Evolutionary conservation across 352 stramenopile species (phyloP).

Genomic region (Globisporangium ultimum): DNA sequence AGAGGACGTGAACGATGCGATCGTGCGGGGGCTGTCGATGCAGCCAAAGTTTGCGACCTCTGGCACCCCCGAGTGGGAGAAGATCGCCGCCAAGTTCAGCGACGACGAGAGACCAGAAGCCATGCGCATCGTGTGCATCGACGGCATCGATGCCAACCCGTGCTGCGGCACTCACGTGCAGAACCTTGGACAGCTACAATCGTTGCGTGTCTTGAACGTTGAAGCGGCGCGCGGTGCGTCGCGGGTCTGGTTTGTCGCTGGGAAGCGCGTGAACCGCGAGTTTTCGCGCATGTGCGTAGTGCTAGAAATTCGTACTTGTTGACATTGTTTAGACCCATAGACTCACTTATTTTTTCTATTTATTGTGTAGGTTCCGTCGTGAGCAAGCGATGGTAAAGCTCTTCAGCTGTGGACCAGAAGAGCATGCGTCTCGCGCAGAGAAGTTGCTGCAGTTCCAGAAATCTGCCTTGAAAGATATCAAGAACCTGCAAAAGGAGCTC

Average conservation of each 20-base stretch:
- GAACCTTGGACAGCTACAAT: constrained; percentile 63
- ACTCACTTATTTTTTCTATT: too few relatives aligned
- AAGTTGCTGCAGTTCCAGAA: constrained; percentile 69
- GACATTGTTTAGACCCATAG: too few relatives aligned
- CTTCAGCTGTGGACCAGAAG: constrained; percentile 57
- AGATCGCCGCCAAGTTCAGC: constrained; percentile 60
- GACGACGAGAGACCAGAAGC: constrained; percentile 50
- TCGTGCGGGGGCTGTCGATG: constrained; percentile 55
- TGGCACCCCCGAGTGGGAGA: constrained; percentile 51
- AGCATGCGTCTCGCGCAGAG: constrained; percentile 62
- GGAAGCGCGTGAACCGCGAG: constrained; percentile 72
- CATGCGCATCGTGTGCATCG: constrained; percentile 83
- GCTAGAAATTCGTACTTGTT: too few relatives aligned
- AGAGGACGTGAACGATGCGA: constrained; percentile 69
- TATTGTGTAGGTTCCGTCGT: constrained; percentile 25
- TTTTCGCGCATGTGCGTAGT: constrained; percentile 61
- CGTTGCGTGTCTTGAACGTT: constrained; percentile 68
- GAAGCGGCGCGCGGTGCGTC: constrained; percentile 63
- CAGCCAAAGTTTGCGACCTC: constrained; percentile 47
- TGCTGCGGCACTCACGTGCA: constrained; percentile 89
- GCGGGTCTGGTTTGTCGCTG: constrained; percentile 84
- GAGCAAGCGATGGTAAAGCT: constrained; percentile 72
- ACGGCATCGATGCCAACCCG: constrained; percentile 79
- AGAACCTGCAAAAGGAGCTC: constrained; percentile 71
- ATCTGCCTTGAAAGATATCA: constrained; percentile 55